Base-by-base conservation (phyloP, 1,284 basidiomycete genomes). In the Erythrobasidium hasegawianum region DNA sequence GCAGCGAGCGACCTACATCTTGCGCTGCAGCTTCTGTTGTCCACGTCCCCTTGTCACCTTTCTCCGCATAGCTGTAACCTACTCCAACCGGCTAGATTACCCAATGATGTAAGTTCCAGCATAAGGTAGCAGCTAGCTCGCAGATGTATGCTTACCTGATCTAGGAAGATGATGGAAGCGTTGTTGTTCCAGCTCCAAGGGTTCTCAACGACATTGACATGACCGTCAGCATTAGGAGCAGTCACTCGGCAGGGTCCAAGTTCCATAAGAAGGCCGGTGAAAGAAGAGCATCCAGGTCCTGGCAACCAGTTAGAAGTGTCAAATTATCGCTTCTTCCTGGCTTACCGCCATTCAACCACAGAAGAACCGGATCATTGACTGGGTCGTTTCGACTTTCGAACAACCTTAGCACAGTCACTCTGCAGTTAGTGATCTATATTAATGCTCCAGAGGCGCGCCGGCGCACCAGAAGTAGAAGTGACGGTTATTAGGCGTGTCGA, bases 241-340 rank as follows among this genome's bases (percentile, higher is more conserved):
- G 60, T 64, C 1, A 76, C 68, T 18, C 65, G 69, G 50, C 75
- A 78, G 1, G 75, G 74, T 20, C 81, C 81, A 0, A 82, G 75
- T 70, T 83, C 82, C 75, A 80, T 79, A 59, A 82, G 78, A 20
- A 82, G 72, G 0, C 81, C 81, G 0, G 82, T 76, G 18, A 79
- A 74, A 0, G 77, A 78, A 1, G 75, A 77, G 71, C 81, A 80
- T 1, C 79, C 80, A 0, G 71, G 73, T 11, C 73, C 72, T 22
- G 70, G 69, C 27, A 70, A 68, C 11, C 69, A 50, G 62, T 53
- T 68, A 38, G 22, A 4, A 49, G 9, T 2, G 16, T 45, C 10
- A 14, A 40, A 26, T 16, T 13, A 18, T 24, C 14, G 26, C 41
- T 16, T 53, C 45, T 14, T 40, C 4, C 14, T 11, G 49, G 27